These are phyloP conservation scores for Mucuna pruriens DNA, from an alignment of 306 rosid genomes.

Conservation along the genomic window DNA sequence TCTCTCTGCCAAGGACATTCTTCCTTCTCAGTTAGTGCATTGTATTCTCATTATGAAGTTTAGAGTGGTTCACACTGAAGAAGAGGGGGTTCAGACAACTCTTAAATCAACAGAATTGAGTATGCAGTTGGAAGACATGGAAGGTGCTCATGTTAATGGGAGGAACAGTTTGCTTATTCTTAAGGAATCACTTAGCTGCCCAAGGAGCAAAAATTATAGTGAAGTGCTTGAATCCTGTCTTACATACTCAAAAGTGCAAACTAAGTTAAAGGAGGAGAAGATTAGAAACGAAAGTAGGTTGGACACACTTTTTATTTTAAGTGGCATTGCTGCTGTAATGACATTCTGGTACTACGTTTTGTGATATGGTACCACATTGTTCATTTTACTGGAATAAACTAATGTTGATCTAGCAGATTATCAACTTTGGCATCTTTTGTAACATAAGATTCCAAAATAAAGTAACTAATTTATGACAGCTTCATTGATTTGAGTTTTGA, in stretches of 20 bases:
- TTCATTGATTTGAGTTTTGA: constrained; percentile 2
- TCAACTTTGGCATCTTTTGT: constrained; percentile 33
- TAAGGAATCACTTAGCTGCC: constrained; percentile 75
- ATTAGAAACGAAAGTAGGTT: constrained; percentile 81
- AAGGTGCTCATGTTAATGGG: constrained; percentile 79
- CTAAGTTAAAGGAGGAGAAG: constrained; percentile 82
- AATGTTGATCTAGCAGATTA: constrained; percentile 26
- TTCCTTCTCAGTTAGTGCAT: constrained; percentile 79
- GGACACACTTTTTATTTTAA: constrained; percentile 49
- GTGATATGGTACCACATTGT: constrained; percentile 45
- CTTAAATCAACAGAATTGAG: constrained; percentile 76
- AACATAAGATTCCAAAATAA: constrained; percentile 34
- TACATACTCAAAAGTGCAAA: constrained; percentile 71
- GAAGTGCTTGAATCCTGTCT: constrained; percentile 82
- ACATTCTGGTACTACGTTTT: constrained; percentile 54
- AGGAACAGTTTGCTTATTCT: constrained; percentile 82
- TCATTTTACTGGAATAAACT: constrained; percentile 36
- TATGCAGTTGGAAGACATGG: constrained; percentile 95
- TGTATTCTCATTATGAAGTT: constrained; percentile 90
- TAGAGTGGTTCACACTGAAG: constrained; percentile 63
- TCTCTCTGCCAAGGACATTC: constrained; percentile 78
- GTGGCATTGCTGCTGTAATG: constrained; percentile 53
- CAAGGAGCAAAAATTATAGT: constrained; percentile 71
- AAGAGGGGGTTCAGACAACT: constrained; percentile 62
- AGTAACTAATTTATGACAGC: neutral